phyloP scores from a whole-genome alignment of 2,329 filamentous ascomycete genomes.

The Hortaea werneckii region DNA sequence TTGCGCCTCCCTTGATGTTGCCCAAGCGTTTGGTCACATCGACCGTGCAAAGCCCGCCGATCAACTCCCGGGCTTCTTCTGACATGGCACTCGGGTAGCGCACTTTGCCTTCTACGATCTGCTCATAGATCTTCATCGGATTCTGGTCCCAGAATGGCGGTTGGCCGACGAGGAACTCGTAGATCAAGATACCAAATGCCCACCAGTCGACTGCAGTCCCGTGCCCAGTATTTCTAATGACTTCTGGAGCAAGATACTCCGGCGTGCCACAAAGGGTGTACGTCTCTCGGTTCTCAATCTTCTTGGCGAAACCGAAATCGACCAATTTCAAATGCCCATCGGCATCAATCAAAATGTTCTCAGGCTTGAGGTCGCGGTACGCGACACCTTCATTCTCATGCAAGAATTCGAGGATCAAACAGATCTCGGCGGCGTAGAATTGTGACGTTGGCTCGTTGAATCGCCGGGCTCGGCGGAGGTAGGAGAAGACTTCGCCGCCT shows the following conservation, averaged over 20 bases:
- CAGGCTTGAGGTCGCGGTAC: constrained; percentile 73
- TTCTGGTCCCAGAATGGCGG: constrained; percentile 83
- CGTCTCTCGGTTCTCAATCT: constrained; percentile 61
- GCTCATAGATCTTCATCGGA: constrained; percentile 77
- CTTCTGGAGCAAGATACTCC: constrained; percentile 75
- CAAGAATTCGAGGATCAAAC: constrained; percentile 68
- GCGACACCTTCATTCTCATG: constrained; percentile 73
- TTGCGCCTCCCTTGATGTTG: constrained; percentile 65
- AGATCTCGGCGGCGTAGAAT: constrained; percentile 78
- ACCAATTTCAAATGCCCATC: constrained; percentile 74
- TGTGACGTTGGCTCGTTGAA: constrained; percentile 70
- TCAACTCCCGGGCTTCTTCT: constrained; percentile 60
- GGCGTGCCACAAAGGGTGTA: constrained; percentile 78
- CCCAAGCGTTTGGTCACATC: constrained; percentile 69
- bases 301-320: constrained; percentile 78
- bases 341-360: constrained; percentile 69
- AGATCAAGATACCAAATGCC: constrained; percentile 74
- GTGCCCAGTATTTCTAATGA: constrained; percentile 71
- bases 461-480: constrained; percentile 63
- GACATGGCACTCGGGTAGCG: constrained; percentile 62
- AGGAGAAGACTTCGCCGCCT: constrained; percentile 76
- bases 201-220: constrained; percentile 74
- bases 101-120: constrained; percentile 68
- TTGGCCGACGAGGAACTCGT: constrained; percentile 76
- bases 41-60: constrained; percentile 65